Base-by-base conservation (phyloP, 441 rosid species). In the Populus trichocarpa region DNA sequence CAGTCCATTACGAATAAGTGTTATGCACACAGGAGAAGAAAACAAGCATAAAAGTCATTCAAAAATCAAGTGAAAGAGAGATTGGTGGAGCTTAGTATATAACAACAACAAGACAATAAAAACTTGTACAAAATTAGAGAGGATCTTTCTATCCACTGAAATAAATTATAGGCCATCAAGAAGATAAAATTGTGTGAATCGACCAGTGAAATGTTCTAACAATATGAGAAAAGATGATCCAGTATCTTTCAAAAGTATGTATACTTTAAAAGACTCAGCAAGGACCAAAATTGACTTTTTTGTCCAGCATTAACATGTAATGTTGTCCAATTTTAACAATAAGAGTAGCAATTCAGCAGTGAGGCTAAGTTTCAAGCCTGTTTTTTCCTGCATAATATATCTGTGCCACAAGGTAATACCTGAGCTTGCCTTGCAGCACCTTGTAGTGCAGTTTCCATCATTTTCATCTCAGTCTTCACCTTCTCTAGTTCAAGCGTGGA, bases 381-480 rank as follows among this genome's bases (percentile, higher is more conserved):
- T 35, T 32, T 33, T 16, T 5, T n/a, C 53, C 57, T 14, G 40
- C 12, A 61, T 12, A n/a, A 61, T 23, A 40, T 14, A 53, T 18
- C 61, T 53, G 22, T 53, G 22, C 25, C 71, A 35, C 25, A 8
- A 0, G 1, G 61, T 63, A 75, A 83, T 91, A 97, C 99, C 98
- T 97, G 98, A 75, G 99, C 92, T 93, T 94, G 99, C 88, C 97
- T 95, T 76, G 98, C 98, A 87, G 99, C 99, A 86, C 98, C 98
- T 83, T 89, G 97, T 84, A 97, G 82, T 67, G 99, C 99, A 69
- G 89, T 83, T 88, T 97, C 99, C 90, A 97, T 90, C 96, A 93
- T 91, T 84, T 93, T 89, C 91, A 93, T 89, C 85, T 97, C 98
- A 84, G 74, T 87, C 85, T 88, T 97, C 77, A 92, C 79, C 83